phyloP scores from a whole-genome alignment of 306 rosid genomes.

The Quercus alba region DNA sequence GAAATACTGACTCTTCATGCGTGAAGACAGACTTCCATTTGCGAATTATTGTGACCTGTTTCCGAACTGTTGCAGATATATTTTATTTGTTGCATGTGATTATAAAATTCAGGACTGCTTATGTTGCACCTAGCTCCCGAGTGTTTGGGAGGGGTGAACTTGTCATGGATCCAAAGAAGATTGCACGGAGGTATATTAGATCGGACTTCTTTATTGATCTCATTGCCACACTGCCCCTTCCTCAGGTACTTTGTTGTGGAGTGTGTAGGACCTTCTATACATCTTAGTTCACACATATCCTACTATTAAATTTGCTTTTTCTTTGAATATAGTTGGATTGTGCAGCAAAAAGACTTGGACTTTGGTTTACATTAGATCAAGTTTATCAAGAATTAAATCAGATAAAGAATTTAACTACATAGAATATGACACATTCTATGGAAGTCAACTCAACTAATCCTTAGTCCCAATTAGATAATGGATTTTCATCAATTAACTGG shows the following conservation, averaged over 20 bases:
- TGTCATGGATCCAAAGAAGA: slow-evolving; percentile 91
- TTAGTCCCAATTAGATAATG: too few species aligned
- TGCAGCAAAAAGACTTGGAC: not conserved
- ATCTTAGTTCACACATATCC: not conserved
- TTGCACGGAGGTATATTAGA: slow-evolving; percentile 72
- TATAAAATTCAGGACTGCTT: slow-evolving; percentile 92
- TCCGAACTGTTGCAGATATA: slow-evolving; percentile 80
- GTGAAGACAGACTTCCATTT: slow-evolving; percentile 67
- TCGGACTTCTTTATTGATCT: slow-evolving; percentile 96
- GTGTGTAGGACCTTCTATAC: not conserved
- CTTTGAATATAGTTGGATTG: not conserved
- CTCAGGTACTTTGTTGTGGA: slow-evolving; percentile 60
- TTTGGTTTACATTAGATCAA: not conserved
- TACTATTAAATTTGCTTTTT: slow-evolving; percentile 11
- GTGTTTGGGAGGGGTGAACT: slow-evolving; percentile 99
- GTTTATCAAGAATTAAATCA: not conserved
- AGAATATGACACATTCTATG: too few species aligned
- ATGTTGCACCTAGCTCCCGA: slow-evolving; percentile 87
- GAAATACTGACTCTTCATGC: slow-evolving; percentile 41
- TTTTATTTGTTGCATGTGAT: slow-evolving; percentile 82
- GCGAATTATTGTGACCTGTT: slow-evolving; percentile 73
- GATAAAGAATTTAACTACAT: not conserved
- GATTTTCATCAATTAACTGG: too few species aligned
- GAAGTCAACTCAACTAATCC: too few species aligned
- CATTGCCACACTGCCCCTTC: slow-evolving; percentile 89